Evolutionary conservation across 805 yeast species (phyloP), one percentile per base, ranked within the genome.

Genomic region (Yamadazyma philogaea): DNA sequence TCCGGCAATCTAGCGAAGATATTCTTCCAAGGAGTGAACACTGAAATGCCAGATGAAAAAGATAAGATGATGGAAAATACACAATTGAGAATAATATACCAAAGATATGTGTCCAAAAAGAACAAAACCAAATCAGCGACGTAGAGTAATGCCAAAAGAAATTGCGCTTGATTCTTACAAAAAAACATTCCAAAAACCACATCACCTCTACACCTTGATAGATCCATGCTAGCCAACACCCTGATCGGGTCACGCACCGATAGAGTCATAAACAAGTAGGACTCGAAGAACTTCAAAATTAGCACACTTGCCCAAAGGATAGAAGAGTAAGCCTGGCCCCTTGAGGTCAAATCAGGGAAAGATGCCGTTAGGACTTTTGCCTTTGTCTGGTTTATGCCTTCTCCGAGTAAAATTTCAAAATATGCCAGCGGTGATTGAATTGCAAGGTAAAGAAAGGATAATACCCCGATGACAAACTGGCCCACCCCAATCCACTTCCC

Each of bases 1-100:
- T 64, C 70, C 3, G 72, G 72, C 17, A 66, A 47, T 31, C 66
- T 52, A 7, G 56, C 51, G 44, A 62, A 66, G 7, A 63, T 59
- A 38, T 62, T 64, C 40, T 57, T 57, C 72, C 72, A 65, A 1
- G 72, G 72, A 7, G 65, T 63, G 47, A 65, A 63, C 3, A 65
- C 56, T 6, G 70, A 63, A 7, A 57, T 54, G 0, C 70, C 70
- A 3, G 51, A 44, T 6, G 62, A 53, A 46, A 60, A 61, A 12
- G 70, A 61, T 18, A 65, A 47, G 1, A 51, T 54, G 4, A 63
- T 56, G 5, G 70, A 63, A 44, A 66, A 62, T 4, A 64, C 34
- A 40, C 69, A 62, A 46, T 63, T 65, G 51, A 64, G 56, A 30
- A 66, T 58, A 26, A 65, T 55, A 49, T 66, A 66, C 72, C 72